phyloP scores from a whole-genome alignment of 345 rosid genomes.

The Geranium brycei region DNA sequence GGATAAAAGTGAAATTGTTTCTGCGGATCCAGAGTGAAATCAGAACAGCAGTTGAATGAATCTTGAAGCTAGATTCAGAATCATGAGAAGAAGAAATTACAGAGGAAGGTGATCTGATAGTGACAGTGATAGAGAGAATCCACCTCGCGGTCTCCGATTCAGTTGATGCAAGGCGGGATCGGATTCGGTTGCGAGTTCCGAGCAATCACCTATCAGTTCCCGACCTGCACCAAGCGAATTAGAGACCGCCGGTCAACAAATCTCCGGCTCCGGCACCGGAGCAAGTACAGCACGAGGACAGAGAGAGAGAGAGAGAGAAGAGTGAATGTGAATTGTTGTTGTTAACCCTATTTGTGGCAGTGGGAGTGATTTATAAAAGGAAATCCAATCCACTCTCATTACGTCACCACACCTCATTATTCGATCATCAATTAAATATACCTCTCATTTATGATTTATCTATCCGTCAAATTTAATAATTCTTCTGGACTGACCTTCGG shows the following conservation, averaged over 20 bases:
- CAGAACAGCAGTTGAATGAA: too few relatives aligned
- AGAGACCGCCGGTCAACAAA: slow-evolving; percentile 25
- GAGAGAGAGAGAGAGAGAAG: not conserved
- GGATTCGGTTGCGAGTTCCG: slow-evolving; percentile 4
- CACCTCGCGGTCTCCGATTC: slow-evolving; percentile 90
- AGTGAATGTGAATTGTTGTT: not conserved
- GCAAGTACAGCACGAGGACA: not conserved
- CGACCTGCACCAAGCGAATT: slow-evolving; percentile 53
- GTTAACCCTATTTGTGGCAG: slow-evolving; percentile 15
- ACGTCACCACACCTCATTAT: too few relatives aligned
- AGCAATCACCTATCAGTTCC: slow-evolving; percentile 18
- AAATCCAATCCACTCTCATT: too few relatives aligned
- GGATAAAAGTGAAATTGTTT: too few relatives aligned
- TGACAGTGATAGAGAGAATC: slow-evolving; percentile 8
- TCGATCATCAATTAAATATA: too few relatives aligned
- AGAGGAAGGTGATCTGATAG: slow-evolving; percentile 1
- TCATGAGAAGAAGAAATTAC: not conserved
- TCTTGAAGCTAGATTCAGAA: too few relatives aligned
- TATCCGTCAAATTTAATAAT: too few relatives aligned
- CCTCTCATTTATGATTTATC: too few relatives aligned
- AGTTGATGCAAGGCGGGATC: slow-evolving; percentile 96
- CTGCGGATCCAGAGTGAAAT: too few relatives aligned
- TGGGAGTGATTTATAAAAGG: too few relatives aligned
- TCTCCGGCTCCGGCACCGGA: too few relatives aligned
- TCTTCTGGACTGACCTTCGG: too few relatives aligned